phyloP scores from a whole-genome alignment of 495 filamentous ascomycete species.

The Glonium stellatum region DNA sequence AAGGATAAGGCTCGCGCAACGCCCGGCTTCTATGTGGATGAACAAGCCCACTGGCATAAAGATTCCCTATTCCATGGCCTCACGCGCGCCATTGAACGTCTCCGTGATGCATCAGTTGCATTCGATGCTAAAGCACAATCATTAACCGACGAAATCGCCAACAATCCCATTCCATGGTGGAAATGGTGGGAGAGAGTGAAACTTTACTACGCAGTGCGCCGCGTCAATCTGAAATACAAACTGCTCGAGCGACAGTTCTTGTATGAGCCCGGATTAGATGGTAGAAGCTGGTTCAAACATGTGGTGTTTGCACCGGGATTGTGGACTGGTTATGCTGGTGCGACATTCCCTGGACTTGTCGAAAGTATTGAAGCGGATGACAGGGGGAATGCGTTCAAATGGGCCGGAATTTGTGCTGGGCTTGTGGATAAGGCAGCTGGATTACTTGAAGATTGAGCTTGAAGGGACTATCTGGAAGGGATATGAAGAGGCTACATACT shows the following conservation, averaged over 20 bases:
- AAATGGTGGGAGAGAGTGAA: conserved; percentile 61
- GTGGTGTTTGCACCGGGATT: conserved; percentile 68
- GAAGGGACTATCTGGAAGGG: too few relatives aligned
- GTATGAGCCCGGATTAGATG: conserved; percentile 51
- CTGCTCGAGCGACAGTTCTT: conserved; percentile 56
- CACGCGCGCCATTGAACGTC: conserved; percentile 42
- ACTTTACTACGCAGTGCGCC: conserved; percentile 50
- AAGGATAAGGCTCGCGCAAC: conserved; percentile 39
- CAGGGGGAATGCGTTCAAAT: conserved; percentile 29
- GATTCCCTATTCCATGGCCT: conserved; percentile 40
- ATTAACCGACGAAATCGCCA: conserved; percentile 41
- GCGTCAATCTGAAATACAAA: conserved; percentile 56
- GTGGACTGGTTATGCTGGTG: conserved; percentile 85
- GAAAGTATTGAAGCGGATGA: conserved; percentile 54
- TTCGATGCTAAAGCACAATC: conserved; percentile 53
- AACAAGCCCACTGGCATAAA: background rate
- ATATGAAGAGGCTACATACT: too few relatives aligned
- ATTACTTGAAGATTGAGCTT: conserved; percentile 14
- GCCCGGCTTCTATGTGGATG: background rate
- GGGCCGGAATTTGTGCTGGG: conserved; percentile 32
- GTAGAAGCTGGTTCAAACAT: conserved; percentile 59
- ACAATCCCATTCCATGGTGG: conserved; percentile 64
- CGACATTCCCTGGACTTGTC: conserved; percentile 56
- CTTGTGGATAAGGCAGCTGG: conserved; percentile 29
- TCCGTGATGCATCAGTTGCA: conserved; percentile 41